A percentile compares a stretch with the other conserved stretches of the same genome.
Evolutionary conservation across 2,329 filamentous ascomycete species (phyloP).

Genomic region (Huntiella bhutanensis): DNA sequence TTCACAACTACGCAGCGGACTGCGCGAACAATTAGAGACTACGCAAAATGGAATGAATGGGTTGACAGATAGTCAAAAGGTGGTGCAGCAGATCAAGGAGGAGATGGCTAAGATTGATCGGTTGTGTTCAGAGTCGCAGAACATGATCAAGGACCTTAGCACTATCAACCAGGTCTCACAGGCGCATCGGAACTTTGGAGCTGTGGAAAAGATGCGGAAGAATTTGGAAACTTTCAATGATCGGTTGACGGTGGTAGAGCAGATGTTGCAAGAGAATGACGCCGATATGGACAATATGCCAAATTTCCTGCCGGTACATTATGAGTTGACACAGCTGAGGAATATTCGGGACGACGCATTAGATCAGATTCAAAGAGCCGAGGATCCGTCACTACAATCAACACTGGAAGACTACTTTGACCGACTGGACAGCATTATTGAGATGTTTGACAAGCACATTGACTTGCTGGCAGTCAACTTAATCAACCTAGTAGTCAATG

Average conservation of each 20-base stretch:
- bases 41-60: conserved; percentile 85
- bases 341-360: conserved; percentile 94
- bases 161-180: conserved; percentile 83
- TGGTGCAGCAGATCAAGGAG: conserved; percentile 83
- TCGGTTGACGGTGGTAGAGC: conserved; percentile 55
- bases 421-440: conserved; percentile 67
- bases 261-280: conserved; percentile 67
- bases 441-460: conserved; percentile 91
- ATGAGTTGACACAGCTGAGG: conserved; percentile 73
- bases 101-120: conserved; percentile 98
- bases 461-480: conserved; percentile 76
- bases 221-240: conserved; percentile 77
- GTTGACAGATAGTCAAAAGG: conserved; percentile 76
- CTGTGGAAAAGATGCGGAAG: conserved; percentile 79
- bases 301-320: conserved; percentile 76
- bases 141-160: conserved; percentile 91
- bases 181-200: conserved; percentile 89
- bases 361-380: conserved; percentile 73
- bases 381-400: conserved; percentile 53
- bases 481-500: conserved; percentile 67
- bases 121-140: conserved; percentile 89
- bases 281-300: conserved; percentile 75
- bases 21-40: conserved; percentile 83
- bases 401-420: conserved; percentile 84
- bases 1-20: conserved; percentile 67